Evolutionary conservation across 225 moss, liverwort and hornwort species (phyloP).

Genomic region (Neckera pumila): DNA sequence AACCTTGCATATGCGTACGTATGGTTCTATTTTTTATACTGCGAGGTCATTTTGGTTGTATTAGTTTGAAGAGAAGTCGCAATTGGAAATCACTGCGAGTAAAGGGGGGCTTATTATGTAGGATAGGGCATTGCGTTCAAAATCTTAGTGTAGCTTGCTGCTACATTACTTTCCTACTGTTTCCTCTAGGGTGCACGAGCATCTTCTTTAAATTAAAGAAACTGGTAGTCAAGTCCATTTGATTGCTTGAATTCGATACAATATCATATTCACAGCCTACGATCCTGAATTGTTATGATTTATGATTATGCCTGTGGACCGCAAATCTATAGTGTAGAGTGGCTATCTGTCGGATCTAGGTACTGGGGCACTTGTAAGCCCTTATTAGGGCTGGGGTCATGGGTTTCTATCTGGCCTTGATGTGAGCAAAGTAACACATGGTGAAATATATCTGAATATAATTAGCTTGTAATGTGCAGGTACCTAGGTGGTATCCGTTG

Average conservation of each 20-base stretch:
- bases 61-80: not conserved
- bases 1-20: not conserved
- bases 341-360: not conserved
- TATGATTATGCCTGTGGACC: not conserved
- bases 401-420: not conserved
- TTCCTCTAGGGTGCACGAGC: not conserved
- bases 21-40: not conserved
- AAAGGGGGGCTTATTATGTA: not conserved
- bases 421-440: not conserved
- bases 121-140: not conserved
- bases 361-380: not conserved
- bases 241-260: not conserved
- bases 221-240: not conserved
- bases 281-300: not conserved
- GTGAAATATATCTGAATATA: not conserved
- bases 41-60: not conserved
- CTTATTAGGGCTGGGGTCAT: not conserved
- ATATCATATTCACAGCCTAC: not conserved
- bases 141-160: not conserved
- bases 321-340: not conserved
- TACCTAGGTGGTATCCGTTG: conserved; percentile 95
- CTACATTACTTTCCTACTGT: not conserved
- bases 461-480: conserved; percentile 24
- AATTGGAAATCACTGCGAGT: not conserved
- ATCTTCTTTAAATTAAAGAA: not conserved